These are phyloP conservation scores for Penicillium sp. DNA, from an alignment of 2,329 filamentous ascomycete species.

Conservation along the genomic window DNA sequence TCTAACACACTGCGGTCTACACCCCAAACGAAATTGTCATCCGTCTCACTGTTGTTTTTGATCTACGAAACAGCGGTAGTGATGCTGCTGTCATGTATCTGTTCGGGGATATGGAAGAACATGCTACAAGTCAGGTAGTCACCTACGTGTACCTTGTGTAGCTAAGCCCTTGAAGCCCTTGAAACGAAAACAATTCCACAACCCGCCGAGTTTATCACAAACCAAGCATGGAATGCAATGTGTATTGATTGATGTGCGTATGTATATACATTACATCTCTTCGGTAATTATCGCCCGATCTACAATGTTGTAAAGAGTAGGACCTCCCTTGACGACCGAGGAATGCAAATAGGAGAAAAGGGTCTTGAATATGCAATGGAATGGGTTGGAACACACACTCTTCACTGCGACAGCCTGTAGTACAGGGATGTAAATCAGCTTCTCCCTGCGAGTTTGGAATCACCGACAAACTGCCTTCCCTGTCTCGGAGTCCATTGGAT, in stretches of 20 bases:
- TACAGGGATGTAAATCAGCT: background rate
- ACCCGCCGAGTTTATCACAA: no score
- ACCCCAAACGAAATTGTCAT: background rate
- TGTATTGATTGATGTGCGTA: no score
- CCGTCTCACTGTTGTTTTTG: background rate
- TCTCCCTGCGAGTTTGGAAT: background rate
- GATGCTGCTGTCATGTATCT: background rate
- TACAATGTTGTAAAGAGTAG: background rate
- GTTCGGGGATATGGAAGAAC: background rate
- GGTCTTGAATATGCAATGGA: background rate
- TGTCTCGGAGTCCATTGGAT: background rate
- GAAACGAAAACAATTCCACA: no score
- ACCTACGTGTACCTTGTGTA: no score
- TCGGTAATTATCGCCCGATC: background rate
- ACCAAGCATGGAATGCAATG: no score
- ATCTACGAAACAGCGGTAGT: background rate
- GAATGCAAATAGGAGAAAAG: background rate
- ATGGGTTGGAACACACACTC: background rate
- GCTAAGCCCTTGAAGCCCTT: no score
- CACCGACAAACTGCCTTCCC: background rate
- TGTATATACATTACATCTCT: no score
- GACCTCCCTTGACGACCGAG: no score
- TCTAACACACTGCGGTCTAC: background rate
- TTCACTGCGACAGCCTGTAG: background rate
- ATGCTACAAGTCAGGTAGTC: background rate